phyloP scores from a whole-genome alignment of 2,329 filamentous ascomycete species.

The Fusarium setosum region DNA sequence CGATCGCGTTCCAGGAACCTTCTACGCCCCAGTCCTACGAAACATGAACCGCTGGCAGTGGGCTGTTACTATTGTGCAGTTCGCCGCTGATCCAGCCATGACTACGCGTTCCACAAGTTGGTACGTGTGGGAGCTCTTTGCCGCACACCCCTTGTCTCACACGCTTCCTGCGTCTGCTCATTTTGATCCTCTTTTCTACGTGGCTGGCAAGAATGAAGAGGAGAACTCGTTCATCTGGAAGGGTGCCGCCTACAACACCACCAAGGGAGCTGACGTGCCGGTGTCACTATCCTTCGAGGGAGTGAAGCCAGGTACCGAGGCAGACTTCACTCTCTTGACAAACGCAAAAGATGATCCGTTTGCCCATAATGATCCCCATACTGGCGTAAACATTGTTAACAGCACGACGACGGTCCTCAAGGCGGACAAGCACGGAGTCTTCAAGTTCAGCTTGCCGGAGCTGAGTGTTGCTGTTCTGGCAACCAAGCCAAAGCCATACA shows the following conservation, averaged over 20 bases:
- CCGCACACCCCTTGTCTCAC: slow-evolving; percentile 56
- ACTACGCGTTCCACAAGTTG: slow-evolving; percentile 63
- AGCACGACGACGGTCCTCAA: slow-evolving; percentile 51
- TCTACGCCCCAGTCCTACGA: slow-evolving; percentile 62
- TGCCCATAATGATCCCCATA: slow-evolving; percentile 56
- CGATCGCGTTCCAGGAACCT: slow-evolving; percentile 65
- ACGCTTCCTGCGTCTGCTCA: slow-evolving; percentile 57
- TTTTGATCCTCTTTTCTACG: slow-evolving; percentile 61
- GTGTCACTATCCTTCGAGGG: slow-evolving; percentile 60
- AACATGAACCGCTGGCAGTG: slow-evolving; percentile 64
- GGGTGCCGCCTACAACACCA: slow-evolving; percentile 64
- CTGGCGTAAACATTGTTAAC: slow-evolving; percentile 61
- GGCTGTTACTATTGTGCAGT: slow-evolving; percentile 62
- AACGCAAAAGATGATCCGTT: slow-evolving; percentile 54
- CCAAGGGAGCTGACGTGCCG: slow-evolving; percentile 55
- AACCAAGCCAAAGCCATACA: slow-evolving; percentile 40
- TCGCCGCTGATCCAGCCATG: slow-evolving; percentile 58
- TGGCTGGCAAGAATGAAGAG: slow-evolving; percentile 58
- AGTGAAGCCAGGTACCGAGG: slow-evolving; percentile 51
- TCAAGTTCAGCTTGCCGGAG: slow-evolving; percentile 64
- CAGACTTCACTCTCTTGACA: slow-evolving; percentile 58
- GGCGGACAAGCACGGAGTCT: slow-evolving; percentile 58
- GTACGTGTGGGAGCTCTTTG: slow-evolving; percentile 62
- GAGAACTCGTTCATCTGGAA: slow-evolving; percentile 60
- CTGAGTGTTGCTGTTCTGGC: slow-evolving; percentile 68